Evolutionary conservation across 1,139 yeast species (phyloP), one percentile per base, ranked within the genome.

Genomic region (Saccharomyces hybrid): DNA sequence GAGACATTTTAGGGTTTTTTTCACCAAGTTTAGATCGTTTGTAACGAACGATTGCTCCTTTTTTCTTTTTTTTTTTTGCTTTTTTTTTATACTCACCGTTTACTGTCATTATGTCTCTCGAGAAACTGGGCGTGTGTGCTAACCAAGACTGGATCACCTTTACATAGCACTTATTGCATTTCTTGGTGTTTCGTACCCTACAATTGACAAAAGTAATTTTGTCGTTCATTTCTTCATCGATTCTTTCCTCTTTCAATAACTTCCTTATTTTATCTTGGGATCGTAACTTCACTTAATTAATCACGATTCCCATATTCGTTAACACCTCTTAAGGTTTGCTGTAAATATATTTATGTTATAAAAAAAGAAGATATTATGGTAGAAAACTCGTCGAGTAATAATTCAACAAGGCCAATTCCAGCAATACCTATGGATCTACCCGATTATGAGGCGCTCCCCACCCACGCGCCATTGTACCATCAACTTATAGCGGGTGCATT

Each of bases 401-500:
- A 20, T 11, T 11, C 25, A 20, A 20, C 7, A 38, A 38, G 44
- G 44, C 44, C 44, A 20, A 38, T 38, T 20, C 44, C 44, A 20
- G 44, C 44, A 20, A 38, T 38, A 38, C 44, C 44, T 13, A 38
- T 38, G 44, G 44, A 38, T 9, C 25, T 20, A 11, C 44, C 44
- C 44, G 97, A 90, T 68, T 93, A 91, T 70, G 98, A 93, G 72
- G 84, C 97, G 1, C 78, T 93, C 50, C 98, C 98, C 1, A 88
- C 85, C 48, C 84, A 84, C 63, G 91, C 97, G 13, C 84, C 97
- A 1, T 73, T 93, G 56, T 71, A 82, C 5, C 89, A 96, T 8
- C 96, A 90, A 69, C 77, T 91, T 59, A 70, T 78, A 16, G 98
- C 98, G 1, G 98, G 99, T 14, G 98, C 98, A 0, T 87, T 89